Base-by-base conservation (phyloP, 2,329 filamentous ascomycete genomes). In the Annulohypoxylon truncatum region DNA sequence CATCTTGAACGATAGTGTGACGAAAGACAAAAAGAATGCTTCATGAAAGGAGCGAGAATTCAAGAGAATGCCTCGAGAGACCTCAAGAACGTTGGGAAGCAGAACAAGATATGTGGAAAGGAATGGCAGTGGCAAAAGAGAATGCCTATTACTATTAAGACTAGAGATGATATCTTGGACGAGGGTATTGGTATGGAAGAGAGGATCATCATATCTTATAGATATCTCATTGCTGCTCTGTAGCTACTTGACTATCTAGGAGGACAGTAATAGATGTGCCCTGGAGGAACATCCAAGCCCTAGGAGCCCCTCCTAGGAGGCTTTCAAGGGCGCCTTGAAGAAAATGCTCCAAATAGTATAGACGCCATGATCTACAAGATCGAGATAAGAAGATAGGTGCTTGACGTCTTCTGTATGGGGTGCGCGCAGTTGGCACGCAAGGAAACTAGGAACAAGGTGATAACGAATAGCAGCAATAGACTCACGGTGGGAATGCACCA, bases 61-160 rank as follows among this genome's bases (percentile, higher is more conserved):
- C 62, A 65, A 64, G 59, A 64, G 73, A 77, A 77, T 77, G 75
- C 74, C 74, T 74, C 44, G 56, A 72, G 56, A 58, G 64, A 60
- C 40, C 68, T 62, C 67, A 77, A 77, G 76, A 77, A 77, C 76
- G 76, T 71, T 74, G 72, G 75, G 74, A 61, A 68, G 71, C 69
- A 74, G 73, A 73, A 66, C 73, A 69, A 76, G 74, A 76, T 77
- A 78, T 77, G 72, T 76, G 70, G 70, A 73, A 77, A 78, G 76
- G 76, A 78, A 78, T 78, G 76, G 73, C 74, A 75, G 72, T 66
- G 75, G 75, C 75, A 74, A 72, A 71, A 74, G 70, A 73, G 50
- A 72, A 71, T 74, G 72, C 74, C 72, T 65, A 70, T 73, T 66
- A 72, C 66, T 64, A 73, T 73, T 72, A 71, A 64, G 59, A 59